These are phyloP conservation scores for Cichorium intybus DNA, from an alignment of 140 eudicot genomes.

Conservation along the genomic window DNA sequence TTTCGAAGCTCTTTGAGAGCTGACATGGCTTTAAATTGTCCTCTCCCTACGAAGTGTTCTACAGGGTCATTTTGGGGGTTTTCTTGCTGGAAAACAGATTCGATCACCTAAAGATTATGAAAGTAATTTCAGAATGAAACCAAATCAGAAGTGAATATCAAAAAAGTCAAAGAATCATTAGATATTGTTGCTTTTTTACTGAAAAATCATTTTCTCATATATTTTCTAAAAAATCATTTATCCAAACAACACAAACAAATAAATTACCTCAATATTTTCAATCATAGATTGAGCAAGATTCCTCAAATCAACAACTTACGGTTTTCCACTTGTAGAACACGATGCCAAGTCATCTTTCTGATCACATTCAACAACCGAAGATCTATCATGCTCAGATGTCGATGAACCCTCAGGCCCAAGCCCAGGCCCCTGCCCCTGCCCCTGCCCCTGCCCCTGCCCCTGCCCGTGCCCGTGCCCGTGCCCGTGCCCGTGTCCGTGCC, in stretches of 20 bases:
- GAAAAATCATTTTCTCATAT: too few relatives aligned
- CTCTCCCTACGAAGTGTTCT: constrained; percentile 39
- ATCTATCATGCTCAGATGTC: constrained; percentile 28
- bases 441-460: too few relatives aligned
- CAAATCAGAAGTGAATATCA: neutral
- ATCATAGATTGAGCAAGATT: constrained; percentile 86
- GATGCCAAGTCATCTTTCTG: constrained; percentile 25
- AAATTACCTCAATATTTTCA: constrained; percentile 84
- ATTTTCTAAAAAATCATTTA: too few relatives aligned
- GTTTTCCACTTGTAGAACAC: constrained; percentile 27
- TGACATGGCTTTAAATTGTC: constrained; percentile 59
- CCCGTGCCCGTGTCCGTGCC: too few relatives aligned
- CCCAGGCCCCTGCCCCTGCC: too few relatives aligned
- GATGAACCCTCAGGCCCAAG: constrained; percentile 61
- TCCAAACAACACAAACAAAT: neutral
- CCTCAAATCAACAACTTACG: constrained; percentile 57
- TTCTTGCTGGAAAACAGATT: constrained; percentile 71
- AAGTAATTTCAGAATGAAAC: neutral
- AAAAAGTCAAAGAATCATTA: neutral
- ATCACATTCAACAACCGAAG: constrained; percentile 28
- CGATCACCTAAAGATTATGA: constrained; percentile 64
- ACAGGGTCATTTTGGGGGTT: constrained; percentile 34
- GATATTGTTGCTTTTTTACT: too few relatives aligned
- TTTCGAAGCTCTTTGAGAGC: constrained; percentile 88
- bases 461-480: too few relatives aligned